A percentile compares a stretch with the other conserved stretches of the same genome.
Evolutionary conservation across 495 filamentous ascomycete genomes (phyloP).

Genomic region (Penicillium bovifimosum): DNA sequence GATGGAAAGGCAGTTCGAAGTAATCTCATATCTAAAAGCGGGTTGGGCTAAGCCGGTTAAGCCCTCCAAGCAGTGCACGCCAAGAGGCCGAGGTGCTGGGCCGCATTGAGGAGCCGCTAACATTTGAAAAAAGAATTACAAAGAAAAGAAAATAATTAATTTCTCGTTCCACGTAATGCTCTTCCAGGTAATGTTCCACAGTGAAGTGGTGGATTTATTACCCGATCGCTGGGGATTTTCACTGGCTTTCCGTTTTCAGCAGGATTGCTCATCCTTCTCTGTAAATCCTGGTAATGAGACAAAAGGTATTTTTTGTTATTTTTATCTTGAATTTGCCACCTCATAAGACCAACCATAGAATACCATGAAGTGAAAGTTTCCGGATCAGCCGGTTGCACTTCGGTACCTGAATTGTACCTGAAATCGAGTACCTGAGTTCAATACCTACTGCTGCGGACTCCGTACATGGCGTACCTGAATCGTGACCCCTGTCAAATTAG

Average conservation of each 20-base stretch:
- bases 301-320: background rate
- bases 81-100: background rate
- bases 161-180: too few relatives aligned
- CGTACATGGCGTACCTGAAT: background rate
- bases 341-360: background rate
- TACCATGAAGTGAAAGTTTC: background rate
- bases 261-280: background rate
- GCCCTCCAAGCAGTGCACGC: slow-evolving; percentile 4
- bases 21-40: background rate
- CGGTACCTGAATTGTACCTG: slow-evolving; percentile 1
- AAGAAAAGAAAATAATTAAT: slow-evolving; percentile 1
- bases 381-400: background rate
- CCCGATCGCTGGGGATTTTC: background rate
- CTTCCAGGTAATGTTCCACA: background rate
- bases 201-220: background rate
- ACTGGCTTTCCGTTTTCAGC: background rate
- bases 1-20: background rate
- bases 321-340: background rate
- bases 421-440: background rate
- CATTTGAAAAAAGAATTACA: background rate
- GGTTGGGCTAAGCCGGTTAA: background rate
- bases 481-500: background rate
- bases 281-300: background rate
- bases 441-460: too few relatives aligned
- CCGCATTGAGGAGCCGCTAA: background rate